These are phyloP conservation scores for Pyrenophora teres DNA, from an alignment of 2,329 filamentous ascomycete genomes.

Conservation along the genomic window DNA sequence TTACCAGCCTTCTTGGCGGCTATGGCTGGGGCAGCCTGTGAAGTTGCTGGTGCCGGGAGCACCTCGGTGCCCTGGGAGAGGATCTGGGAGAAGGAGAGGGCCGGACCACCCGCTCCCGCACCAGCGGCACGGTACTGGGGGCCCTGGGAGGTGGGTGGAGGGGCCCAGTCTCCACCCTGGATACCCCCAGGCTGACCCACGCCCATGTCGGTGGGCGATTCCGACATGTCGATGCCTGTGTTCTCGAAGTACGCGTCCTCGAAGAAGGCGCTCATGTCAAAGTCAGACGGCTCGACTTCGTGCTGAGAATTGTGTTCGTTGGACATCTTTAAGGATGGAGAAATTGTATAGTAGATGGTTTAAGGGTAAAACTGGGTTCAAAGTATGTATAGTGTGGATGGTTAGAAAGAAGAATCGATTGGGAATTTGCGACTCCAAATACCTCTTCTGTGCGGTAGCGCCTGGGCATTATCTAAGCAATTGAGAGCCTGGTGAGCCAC, in stretches of 20 bases:
- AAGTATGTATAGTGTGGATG: not conserved
- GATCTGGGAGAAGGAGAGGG: not conserved
- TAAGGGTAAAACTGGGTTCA: not conserved
- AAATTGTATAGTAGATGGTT: not conserved
- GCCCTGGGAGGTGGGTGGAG: not conserved
- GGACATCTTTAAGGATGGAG: not conserved
- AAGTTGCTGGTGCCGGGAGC: not conserved
- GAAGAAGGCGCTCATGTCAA: not conserved
- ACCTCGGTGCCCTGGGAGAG: not conserved
- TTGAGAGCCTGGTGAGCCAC: not conserved
- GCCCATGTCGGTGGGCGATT: not conserved
- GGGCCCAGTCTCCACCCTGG: not conserved
- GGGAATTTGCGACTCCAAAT: not conserved
- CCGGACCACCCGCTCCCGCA: too few relatives aligned
- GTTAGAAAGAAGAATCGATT: not conserved
- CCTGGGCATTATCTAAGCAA: constrained; percentile 6
- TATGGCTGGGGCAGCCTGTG: not conserved
- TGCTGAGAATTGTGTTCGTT: not conserved
- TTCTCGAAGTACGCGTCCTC: not conserved
- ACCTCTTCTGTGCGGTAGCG: not conserved
- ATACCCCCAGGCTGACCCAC: not conserved
- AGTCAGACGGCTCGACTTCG: not conserved
- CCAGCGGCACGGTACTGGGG: not conserved
- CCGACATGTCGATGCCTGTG: not conserved
- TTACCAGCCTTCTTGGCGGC: not conserved